Evolutionary conservation across 2,329 filamentous ascomycete genomes (phyloP).

Genomic region (Rhinocladiella mackenziei): DNA sequence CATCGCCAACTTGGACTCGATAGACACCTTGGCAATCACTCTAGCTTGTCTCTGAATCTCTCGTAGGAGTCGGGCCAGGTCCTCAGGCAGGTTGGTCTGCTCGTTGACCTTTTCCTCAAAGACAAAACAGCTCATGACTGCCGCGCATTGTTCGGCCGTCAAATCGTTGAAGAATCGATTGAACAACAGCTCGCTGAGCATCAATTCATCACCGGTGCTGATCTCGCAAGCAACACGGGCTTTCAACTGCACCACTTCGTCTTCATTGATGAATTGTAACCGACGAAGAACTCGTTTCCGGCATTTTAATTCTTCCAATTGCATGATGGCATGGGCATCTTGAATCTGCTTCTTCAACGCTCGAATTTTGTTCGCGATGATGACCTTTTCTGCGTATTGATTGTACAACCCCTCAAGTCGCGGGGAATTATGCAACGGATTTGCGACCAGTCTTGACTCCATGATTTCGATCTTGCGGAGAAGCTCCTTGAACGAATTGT

Average conservation of each 20-base stretch:
- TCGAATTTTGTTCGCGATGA: slow-evolving; percentile 74
- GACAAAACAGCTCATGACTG: slow-evolving; percentile 88
- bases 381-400: slow-evolving; percentile 77
- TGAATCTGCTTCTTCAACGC: slow-evolving; percentile 80
- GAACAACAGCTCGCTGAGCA: slow-evolving; percentile 89
- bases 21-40: slow-evolving; percentile 85
- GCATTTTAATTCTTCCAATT: slow-evolving; percentile 93
- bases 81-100: slow-evolving; percentile 66
- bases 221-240: slow-evolving; percentile 97
- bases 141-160: slow-evolving; percentile 78
- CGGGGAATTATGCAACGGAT: slow-evolving; percentile 87
- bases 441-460: slow-evolving; percentile 81
- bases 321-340: slow-evolving; percentile 79
- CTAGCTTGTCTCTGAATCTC: slow-evolving; percentile 85
- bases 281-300: slow-evolving; percentile 92
- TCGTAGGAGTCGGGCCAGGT: slow-evolving; percentile 77
- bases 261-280: slow-evolving; percentile 91
- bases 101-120: slow-evolving; percentile 94
- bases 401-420: slow-evolving; percentile 79
- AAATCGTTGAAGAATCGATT: slow-evolving; percentile 98
- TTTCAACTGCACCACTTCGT: slow-evolving; percentile 93
- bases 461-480: slow-evolving; percentile 93
- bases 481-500: slow-evolving; percentile 89
- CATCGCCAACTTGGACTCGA: slow-evolving; percentile 89
- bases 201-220: slow-evolving; percentile 89